A percentile compares a stretch with the other conserved stretches of the same genome.
These are phyloP conservation scores for Pythium folliculosum DNA, from an alignment of 352 stramenopile species.

Conservation along the genomic window DNA sequence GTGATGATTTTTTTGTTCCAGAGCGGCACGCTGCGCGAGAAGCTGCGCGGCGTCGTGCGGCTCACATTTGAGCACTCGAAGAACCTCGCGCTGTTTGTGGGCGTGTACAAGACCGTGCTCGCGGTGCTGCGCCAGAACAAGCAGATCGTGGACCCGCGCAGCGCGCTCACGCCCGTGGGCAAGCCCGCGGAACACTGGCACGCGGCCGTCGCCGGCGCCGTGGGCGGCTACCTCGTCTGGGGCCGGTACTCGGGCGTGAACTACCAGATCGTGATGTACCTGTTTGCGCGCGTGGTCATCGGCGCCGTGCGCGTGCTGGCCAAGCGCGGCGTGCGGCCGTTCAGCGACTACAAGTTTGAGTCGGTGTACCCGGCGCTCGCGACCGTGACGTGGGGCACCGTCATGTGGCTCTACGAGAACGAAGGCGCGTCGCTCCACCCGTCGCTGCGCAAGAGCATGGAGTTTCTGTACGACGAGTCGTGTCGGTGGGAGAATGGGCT, in stretches of 20 bases:
- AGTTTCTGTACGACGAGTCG: slow-evolving; percentile 88
- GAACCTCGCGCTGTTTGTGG: slow-evolving; percentile 88
- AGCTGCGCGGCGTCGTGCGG: slow-evolving; percentile 67
- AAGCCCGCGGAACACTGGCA: slow-evolving; percentile 80
- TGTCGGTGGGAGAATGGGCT: slow-evolving; percentile 71
- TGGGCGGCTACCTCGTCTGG: slow-evolving; percentile 86
- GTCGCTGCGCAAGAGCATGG: slow-evolving; percentile 86
- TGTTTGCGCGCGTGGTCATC: slow-evolving; percentile 79
- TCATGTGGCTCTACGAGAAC: slow-evolving; percentile 91
- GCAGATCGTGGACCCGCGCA: slow-evolving; percentile 33
- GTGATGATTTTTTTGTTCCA: slow-evolving; percentile 92
- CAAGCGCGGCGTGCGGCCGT: slow-evolving; percentile 61
- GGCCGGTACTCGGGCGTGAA: slow-evolving; percentile 86
- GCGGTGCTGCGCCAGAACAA: slow-evolving; percentile 64
- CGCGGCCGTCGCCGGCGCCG: slow-evolving; percentile 68
- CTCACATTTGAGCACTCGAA: slow-evolving; percentile 89
- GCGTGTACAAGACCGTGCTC: slow-evolving; percentile 82
- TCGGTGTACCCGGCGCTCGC: slow-evolving; percentile 78
- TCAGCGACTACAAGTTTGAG: slow-evolving; percentile 66
- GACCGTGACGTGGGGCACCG: slow-evolving; percentile 71
- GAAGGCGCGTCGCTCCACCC: slow-evolving; percentile 72
- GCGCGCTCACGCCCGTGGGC: slow-evolving; percentile 42
- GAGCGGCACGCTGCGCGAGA: slow-evolving; percentile 72
- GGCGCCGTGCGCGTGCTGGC: slow-evolving; percentile 64
- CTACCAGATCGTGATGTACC: slow-evolving; percentile 91